Evolutionary conservation across 2,329 filamentous ascomycete genomes (phyloP), one percentile per base, ranked within the genome.

Genomic region (Colletotrichum tamarilloi): DNA sequence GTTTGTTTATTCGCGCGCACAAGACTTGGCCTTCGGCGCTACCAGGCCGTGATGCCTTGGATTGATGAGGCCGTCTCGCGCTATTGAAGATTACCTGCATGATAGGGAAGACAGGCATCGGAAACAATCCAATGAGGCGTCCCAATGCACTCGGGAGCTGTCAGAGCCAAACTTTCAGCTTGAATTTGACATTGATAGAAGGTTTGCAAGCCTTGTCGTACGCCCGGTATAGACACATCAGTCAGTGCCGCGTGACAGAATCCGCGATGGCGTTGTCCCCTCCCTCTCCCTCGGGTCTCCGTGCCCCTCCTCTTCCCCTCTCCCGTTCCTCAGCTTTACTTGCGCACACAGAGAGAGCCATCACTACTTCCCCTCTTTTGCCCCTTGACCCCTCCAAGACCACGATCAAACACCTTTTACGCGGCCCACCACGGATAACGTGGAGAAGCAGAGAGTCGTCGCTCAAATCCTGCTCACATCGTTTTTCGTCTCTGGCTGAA

Each of bases 71-170:
- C 53, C 66, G 42, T 57, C 55, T 32, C 66, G 42, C 66, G 42
- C 69, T 72, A 63, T 69, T 63, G 58, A 70, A 55, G 70, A 73
- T 70, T 65, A 62, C 70, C 53, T 73, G 70, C 70, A 73, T 57
- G 70, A 56, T 55, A 55, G 35, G 60, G 60, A 62, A 46, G 32
- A 56, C 53, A 42, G 65, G 64, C 68, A 65, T 68, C 57, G 49
- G 24, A 52, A 9, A 56, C 69, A 69, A 69, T 57, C 70, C 70
- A 73, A 73, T 73, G 70, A 69, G 67, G 55, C 57, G 55, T 42
- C 59, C 12, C 28, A 16, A 38, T 53, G 66, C 38, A 59, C 24
- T 69, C 59, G 16, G 32, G 59, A 64, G 30, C 22, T 69, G 42
- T 24, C 32, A 24, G 42, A 52, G 60, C 55, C 65, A 38, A 57